Evolutionary conservation across 169 alveolate species (phyloP), one percentile per base, ranked within the genome.

Genomic region (Plasmodium ovale): DNA sequence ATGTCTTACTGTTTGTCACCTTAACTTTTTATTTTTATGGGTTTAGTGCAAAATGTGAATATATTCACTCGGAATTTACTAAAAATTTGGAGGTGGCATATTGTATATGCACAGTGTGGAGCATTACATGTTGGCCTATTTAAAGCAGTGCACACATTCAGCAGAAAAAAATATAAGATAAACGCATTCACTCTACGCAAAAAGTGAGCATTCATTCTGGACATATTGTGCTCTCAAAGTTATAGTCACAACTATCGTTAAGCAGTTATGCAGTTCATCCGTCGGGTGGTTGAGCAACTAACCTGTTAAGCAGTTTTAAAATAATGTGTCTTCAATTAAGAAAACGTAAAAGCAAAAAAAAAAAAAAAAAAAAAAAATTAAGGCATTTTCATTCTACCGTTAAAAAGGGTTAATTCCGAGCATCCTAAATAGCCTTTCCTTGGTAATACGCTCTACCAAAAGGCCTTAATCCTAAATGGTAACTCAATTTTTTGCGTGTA

Each of bases 111-210:
- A 21, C 25, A 3, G 25, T 58, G 12, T 16, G 39, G 0, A 5
- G 12, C 25, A 58, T 58, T 58, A 58, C 10, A 21, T 58, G 19
- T 58, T 31, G 3, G 68, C 25, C 19, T 23, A 58, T 58, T 58
- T 58, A 58, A n/a, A 58, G 6, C 12, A 23, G 6, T 58, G 68
- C 68, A 58, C 68, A 58, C 68, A 58, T 23, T 58, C 33, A 56
- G 25, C 25, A 58, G 25, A 58, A 58, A 12, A 58, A 58, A 58
- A 58, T 23, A 58, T n/a, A n/a, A n/a, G n/a, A n/a, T n/a, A n/a
- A n/a, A n/a, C n/a, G n/a, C n/a, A n/a, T n/a, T n/a, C n/a, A 58
- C 6, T 16, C 37, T 21, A 2, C 25, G 3, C 9, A 4, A 23
- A 23, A 21, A 23, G 25, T 47, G 0, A 58, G 42, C 5, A 21